Conservation (phyloP, 345 rosid genomes). For the Xanthoceras sorbifolium region DNA sequence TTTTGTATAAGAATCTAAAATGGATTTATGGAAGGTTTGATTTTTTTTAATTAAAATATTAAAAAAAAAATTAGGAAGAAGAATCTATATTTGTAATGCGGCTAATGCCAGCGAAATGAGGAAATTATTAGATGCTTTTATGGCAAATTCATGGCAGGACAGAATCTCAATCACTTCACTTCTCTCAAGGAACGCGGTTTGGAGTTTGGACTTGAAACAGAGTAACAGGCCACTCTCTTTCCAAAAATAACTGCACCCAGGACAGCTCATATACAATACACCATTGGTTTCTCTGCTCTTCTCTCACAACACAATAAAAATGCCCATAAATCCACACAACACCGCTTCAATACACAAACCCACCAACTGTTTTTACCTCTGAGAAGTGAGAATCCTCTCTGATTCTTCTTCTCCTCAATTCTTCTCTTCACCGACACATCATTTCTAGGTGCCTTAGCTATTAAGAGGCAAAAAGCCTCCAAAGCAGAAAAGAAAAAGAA, state of each 20-base stretch:
- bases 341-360: background rate
- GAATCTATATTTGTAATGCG: background rate
- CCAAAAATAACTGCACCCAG: background rate
- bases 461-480: conserved; percentile 5
- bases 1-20: too few species aligned
- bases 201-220: background rate
- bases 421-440: conserved; percentile 25
- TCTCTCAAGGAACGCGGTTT: conserved; percentile 19
- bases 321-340: background rate
- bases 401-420: background rate
- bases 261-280: conserved; percentile 7
- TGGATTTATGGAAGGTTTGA: too few species aligned
- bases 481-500: conserved; percentile 18
- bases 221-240: background rate
- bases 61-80: too few species aligned
- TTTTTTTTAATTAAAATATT: too few species aligned
- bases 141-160: background rate
- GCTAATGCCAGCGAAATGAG: background rate
- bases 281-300: conserved; percentile 15
- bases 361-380: background rate
- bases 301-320: background rate
- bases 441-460: background rate
- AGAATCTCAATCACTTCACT: background rate
- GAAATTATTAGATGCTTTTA: background rate
- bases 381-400: background rate